Evolutionary conservation across 306 rosid genomes (phyloP).

Genomic region (Cicer arietinum): DNA sequence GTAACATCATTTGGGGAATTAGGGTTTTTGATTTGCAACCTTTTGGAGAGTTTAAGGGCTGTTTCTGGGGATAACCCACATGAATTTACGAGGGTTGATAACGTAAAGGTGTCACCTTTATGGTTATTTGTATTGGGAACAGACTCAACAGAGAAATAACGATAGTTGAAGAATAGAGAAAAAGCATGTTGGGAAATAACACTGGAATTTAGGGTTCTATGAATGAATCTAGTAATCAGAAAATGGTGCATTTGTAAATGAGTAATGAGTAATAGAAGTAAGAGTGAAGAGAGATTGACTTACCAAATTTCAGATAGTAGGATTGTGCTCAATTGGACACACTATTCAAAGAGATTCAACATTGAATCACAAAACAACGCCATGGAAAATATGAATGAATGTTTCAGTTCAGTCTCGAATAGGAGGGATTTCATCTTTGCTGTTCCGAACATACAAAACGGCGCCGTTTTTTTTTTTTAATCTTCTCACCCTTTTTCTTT

Average conservation of each 20-base stretch:
- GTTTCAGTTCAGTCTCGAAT: no score
- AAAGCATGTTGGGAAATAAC: constrained; percentile 4
- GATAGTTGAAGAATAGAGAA: not conserved
- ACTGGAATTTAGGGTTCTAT: not conserved
- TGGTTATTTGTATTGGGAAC: constrained; percentile 6
- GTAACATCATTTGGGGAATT: not conserved
- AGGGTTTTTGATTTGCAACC: not conserved
- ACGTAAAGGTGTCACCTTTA: not conserved
- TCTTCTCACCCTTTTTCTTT: no score
- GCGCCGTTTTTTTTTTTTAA: no score
- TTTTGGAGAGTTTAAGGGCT: constrained; percentile 24
- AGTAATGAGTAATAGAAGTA: no score
- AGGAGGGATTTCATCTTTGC: no score
- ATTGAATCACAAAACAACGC: no score
- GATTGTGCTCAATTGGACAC: no score
- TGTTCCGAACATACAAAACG: no score
- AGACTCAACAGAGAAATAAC: not conserved
- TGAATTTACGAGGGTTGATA: constrained; percentile 29
- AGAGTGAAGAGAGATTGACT: no score
- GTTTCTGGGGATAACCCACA: constrained; percentile 44
- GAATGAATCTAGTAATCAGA: not conserved
- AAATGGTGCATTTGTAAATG: not conserved
- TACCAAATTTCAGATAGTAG: no score
- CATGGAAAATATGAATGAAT: no score
- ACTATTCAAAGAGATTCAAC: no score